phyloP scores from a whole-genome alignment of 108 stramenopile species.

The Conticribra guillardii region DNA sequence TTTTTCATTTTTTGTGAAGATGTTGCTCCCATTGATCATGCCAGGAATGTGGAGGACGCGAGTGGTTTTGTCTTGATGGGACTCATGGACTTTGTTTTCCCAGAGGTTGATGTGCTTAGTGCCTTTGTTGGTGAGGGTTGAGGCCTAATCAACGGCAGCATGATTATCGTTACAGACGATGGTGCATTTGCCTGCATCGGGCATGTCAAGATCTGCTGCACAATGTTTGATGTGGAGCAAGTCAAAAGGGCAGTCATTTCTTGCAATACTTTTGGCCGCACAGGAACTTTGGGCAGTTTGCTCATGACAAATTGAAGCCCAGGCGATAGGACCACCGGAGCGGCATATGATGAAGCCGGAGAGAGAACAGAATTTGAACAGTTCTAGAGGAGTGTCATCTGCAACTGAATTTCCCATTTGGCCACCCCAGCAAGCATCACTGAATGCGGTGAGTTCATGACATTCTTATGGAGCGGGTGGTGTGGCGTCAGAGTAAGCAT shows the following conservation, averaged over 20 bases:
- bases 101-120: conserved; percentile 20
- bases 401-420: too few relatives aligned
- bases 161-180: conserved; percentile 15
- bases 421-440: too few relatives aligned
- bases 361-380: too few relatives aligned
- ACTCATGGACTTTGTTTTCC: too few relatives aligned
- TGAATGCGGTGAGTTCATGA: too few relatives aligned
- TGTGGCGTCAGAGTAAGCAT: too few relatives aligned
- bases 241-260: conserved; percentile 7
- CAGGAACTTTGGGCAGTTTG: conserved; percentile 10
- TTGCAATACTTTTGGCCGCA: conserved; percentile 9
- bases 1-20: conserved; percentile 13
- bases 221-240: not conserved
- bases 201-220: not conserved
- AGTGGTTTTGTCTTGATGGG: too few relatives aligned
- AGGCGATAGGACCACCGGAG: too few relatives aligned
- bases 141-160: conserved; percentile 2
- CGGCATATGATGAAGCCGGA: too few relatives aligned
- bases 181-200: not conserved
- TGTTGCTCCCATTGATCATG: too few relatives aligned
- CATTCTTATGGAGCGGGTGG: conserved; percentile 14
- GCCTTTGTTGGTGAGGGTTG: conserved; percentile 15
- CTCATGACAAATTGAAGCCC: conserved; percentile 1
- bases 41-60: too few relatives aligned
- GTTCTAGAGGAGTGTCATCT: too few relatives aligned